Evolutionary conservation across 352 stramenopile genomes (phyloP), one percentile per base, ranked within the genome.

Genomic region (Pythium folliculosum): DNA sequence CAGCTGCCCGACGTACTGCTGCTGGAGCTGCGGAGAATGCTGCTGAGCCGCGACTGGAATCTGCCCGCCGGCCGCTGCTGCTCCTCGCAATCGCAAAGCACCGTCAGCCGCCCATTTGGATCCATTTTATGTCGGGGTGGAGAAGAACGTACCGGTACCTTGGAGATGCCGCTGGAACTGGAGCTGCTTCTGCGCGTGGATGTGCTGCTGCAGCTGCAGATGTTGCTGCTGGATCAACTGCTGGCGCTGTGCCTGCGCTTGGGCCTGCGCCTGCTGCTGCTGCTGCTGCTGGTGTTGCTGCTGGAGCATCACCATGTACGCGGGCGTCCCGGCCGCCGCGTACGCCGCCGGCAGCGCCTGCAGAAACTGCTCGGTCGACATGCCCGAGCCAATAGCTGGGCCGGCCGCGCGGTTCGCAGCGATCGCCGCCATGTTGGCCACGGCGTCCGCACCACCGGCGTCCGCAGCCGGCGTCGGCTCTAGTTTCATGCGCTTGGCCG

Each of bases 401-500:
- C 57, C 32, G 22, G 38, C 38, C 14, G 70, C 68, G 32, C 69
- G 65, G 17, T 40, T 67, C 6, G 56, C 58, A 14, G 70, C 67
- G 50, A 81, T 73, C n/a, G 70, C 68, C 14, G 67, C 67, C 45
- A 60, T 52, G 32, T 79, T 71, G 17, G 53, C 35, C 1, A 59
- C 48, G 4, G 62, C 48, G 35, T 13, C 12, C 8, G 35, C 35
- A 7, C 30, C 12, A 1, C 37, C 43, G 40, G 16, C 22, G 44
- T 61, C 23, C 23, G 35, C 12, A 7, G 3, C 10, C 2, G 44
- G 47, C 14, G 40, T 47, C 35, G 35, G 35, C 17, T 87, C 72
- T 44, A 74, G 71, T 43, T 74, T 73, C 23, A 79, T 67, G 43
- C 74, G 66, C 61, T 88, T 85, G 6, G 65, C 60, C 40, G 65